Conservation (phyloP, 345 rosid genomes). For the Iberis pinnata region DNA sequence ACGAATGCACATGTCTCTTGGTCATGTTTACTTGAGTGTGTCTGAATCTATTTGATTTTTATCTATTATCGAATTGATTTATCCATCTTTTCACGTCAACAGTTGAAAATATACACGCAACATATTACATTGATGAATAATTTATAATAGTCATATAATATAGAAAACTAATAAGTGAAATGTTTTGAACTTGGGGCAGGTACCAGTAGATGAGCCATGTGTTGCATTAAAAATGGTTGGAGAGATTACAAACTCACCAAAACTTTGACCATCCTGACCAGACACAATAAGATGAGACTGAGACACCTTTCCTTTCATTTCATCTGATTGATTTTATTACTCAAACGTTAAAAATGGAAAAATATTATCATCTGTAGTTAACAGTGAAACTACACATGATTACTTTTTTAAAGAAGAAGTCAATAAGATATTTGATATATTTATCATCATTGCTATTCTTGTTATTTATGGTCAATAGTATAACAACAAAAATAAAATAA, state of each 20-base stretch:
- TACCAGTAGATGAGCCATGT: slow-evolving; percentile 88
- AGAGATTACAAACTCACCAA: slow-evolving; percentile 62
- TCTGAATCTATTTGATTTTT: slow-evolving; percentile 11
- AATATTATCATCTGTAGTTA: slow-evolving; percentile 1
- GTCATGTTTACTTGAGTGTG: no score
- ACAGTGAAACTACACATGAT: no score
- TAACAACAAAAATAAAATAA: no score
- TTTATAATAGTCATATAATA: no score
- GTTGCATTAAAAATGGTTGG: slow-evolving; percentile 71
- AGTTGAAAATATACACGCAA: slow-evolving; percentile 15
- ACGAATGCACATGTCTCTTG: slow-evolving; percentile 25
- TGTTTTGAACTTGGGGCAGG: slow-evolving; percentile 33
- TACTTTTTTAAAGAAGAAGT: no score
- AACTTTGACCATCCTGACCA: slow-evolving; percentile 25
- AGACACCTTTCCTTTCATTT: slow-evolving; percentile 18
- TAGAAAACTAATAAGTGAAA: not conserved
- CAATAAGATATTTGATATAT: no score
- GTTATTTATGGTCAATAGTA: no score
- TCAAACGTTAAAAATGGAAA: not conserved
- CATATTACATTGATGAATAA: not conserved
- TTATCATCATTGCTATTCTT: no score
- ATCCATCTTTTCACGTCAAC: not conserved
- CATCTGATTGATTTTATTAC: slow-evolving; percentile 6
- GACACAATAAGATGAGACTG: not conserved
- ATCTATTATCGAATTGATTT: not conserved